A percentile compares a stretch with the other conserved stretches of the same genome.
These are phyloP conservation scores for Neoscytalidium dimidiatum DNA, from an alignment of 2,329 filamentous ascomycete genomes.

Conservation along the genomic window DNA sequence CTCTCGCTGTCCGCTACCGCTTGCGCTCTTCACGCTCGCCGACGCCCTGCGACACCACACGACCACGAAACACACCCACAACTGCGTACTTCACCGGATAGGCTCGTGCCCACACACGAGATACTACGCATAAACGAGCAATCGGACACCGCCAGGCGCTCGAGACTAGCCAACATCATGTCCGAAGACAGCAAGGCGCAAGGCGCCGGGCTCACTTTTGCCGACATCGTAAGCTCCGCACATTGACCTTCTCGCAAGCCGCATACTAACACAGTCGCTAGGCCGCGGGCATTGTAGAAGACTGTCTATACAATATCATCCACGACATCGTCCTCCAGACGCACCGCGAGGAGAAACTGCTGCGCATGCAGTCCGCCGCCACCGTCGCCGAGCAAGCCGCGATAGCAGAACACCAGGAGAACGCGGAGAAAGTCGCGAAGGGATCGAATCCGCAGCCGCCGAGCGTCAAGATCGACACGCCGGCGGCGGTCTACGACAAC, in stretches of 20 bases:
- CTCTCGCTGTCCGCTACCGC: slow-evolving; percentile 1
- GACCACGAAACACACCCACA: not conserved
- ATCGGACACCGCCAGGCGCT: not conserved
- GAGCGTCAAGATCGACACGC: slow-evolving; percentile 58
- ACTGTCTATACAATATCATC: slow-evolving; percentile 74
- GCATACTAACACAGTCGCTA: slow-evolving; percentile 20
- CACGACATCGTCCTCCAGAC: slow-evolving; percentile 73
- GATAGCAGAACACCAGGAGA: slow-evolving; percentile 48
- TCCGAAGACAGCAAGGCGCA: slow-evolving; percentile 14
- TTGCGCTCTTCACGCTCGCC: not conserved
- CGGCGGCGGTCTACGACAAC: slow-evolving; percentile 70
- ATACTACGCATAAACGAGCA: too few species aligned
- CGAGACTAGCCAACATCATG: not conserved
- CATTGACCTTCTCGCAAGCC: not conserved
- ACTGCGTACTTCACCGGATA: not conserved
- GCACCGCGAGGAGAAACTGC: slow-evolving; percentile 77
- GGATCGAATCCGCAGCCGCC: slow-evolving; percentile 49
- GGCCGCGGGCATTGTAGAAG: slow-evolving; percentile 63
- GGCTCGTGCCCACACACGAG: not conserved
- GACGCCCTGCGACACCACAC: not conserved
- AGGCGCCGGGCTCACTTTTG: slow-evolving; percentile 13
- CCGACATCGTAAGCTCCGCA: slow-evolving; percentile 7
- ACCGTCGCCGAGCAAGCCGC: slow-evolving; percentile 42
- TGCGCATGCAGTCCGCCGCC: slow-evolving; percentile 65
- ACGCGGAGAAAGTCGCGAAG: slow-evolving; percentile 54